Percentiles rank a stretch among this genome's conserved stretches.
phyloP scores from a whole-genome alignment of 768 basidiomycete species.

The Pleurotus sapidus region DNA sequence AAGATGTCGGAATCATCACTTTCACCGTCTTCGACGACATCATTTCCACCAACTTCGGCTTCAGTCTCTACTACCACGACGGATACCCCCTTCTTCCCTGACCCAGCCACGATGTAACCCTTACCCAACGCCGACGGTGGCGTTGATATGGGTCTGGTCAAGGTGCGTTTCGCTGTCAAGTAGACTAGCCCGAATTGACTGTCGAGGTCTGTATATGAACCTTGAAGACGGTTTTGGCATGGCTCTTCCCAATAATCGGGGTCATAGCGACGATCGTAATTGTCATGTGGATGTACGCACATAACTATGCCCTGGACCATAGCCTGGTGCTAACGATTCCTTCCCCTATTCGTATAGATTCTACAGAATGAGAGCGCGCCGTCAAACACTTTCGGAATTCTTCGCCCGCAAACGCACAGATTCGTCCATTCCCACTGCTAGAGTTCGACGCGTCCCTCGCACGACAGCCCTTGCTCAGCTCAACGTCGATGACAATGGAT shows the following conservation, averaged over 20 bases:
- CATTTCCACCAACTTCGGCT: not conserved
- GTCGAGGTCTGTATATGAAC: too few species aligned
- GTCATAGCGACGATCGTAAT: constrained; percentile 16
- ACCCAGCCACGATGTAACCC: constrained; percentile 16
- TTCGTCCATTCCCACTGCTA: not conserved
- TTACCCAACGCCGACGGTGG: not conserved
- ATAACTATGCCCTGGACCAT: too few species aligned
- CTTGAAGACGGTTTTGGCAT: constrained; percentile 19
- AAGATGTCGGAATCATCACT: not conserved
- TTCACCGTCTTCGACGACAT: not conserved
- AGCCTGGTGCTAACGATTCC: too few species aligned
- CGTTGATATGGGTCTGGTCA: constrained; percentile 21
- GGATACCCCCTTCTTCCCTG: constrained; percentile 23
- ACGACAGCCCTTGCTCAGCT: constrained; percentile 1
- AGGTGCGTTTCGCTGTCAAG: not conserved
- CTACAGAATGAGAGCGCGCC: constrained; percentile 7
- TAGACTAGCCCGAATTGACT: too few species aligned
- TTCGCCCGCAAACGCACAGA: constrained; percentile 8
- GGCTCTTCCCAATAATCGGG: constrained; percentile 23
- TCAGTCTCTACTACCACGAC: constrained; percentile 9
- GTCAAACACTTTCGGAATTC: constrained; percentile 12
- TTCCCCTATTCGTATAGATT: constrained; percentile 8
- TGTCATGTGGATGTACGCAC: constrained; percentile 7
- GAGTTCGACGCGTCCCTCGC: not conserved
- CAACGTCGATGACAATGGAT: constrained; percentile 13